Percentiles rank a stretch among this genome's conserved stretches.
Evolutionary conservation across 1,139 yeast genomes (phyloP).

Genomic region (Pichia sp.): DNA sequence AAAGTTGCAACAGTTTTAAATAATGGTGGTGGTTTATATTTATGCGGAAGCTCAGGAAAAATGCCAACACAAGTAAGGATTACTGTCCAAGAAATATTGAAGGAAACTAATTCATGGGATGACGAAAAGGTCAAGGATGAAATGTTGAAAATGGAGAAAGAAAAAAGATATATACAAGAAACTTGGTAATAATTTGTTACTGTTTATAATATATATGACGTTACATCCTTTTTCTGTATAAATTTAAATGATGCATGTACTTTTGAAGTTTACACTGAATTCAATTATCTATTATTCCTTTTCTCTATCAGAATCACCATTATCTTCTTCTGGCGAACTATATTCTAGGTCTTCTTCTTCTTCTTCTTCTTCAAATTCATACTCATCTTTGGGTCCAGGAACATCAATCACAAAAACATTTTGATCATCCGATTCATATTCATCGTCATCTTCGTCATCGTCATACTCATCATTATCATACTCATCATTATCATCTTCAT

Average conservation of each 20-base stretch:
- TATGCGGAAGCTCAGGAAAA: constrained; percentile 90
- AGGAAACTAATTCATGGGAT: constrained; percentile 29
- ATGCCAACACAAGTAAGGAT: constrained; percentile 90
- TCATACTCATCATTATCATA: constrained; percentile 27
- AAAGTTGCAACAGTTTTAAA: constrained; percentile 47
- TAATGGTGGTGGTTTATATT: constrained; percentile 55
- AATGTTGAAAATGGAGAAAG: constrained; percentile 55
- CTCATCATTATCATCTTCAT: constrained; percentile 25
- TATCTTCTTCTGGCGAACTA: not conserved
- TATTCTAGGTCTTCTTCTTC: not conserved
- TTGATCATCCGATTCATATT: not conserved
- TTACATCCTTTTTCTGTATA: not conserved
- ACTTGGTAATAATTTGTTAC: constrained; percentile 58
- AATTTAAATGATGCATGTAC: not conserved
- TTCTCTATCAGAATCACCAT: not conserved
- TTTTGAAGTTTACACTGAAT: not conserved
- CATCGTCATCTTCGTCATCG: constrained; percentile 2
- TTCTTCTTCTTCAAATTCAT: not conserved
- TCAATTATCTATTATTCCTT: not conserved
- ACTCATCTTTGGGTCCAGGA: not conserved
- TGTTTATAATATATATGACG: not conserved
- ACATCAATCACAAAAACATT: not conserved
- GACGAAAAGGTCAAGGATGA: constrained; percentile 43
- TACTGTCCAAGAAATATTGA: constrained; percentile 58
- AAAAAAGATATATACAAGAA: constrained; percentile 75